Base-by-base conservation (phyloP, 768 basidiomycete species). In the Naematelia aurantialba region DNA sequence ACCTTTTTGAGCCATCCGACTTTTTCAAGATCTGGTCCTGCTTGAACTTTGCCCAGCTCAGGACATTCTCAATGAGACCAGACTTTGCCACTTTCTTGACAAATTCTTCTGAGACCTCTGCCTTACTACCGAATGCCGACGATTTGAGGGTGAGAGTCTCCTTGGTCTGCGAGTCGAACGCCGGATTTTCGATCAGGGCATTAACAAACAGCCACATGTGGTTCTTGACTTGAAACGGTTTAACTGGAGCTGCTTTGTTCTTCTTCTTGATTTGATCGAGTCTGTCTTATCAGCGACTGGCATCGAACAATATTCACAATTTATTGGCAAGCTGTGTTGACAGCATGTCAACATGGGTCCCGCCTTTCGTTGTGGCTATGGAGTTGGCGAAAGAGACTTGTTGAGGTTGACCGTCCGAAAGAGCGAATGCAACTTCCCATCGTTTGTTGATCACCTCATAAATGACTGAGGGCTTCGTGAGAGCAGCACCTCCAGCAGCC, bases 121-220 rank as follows among this genome's bases (percentile, higher is more conserved):
- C 89, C 76, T 87, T 94, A 45, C 87, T 87, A 0, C 78, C 80
- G 72, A 98, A 99, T 77, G 94, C 94, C 27, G 85, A 86, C 19
- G 87, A 80, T 2, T 87, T 85, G 46, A 97, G 79, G 1, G 93
- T 98, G 65, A 99, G 79, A 3, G 86, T 88, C 76, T 99, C 96
- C 80, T 99, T 99, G 34, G 96, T 97, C 78, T 99, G 96, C 82
- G 90, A 92, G 82, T 99, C 94, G 78, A 99, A 99, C 0, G 91
- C 90, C 8, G 96, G 94, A 72, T 99, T 99, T 79, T 94, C 93
- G 65, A 99, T 87, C 60, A 96, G 81, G 13, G 90, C 85, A 70
- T 97, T 98, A 72, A 99, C 86, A 70, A 98, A 99, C 55, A 99
- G 83, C 91, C 90, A 93, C 86, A 99, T 91, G 74, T 99, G 93